Evolutionary conservation across 257 asterid species (phyloP).

Genomic region (Forsythia suspensa): DNA sequence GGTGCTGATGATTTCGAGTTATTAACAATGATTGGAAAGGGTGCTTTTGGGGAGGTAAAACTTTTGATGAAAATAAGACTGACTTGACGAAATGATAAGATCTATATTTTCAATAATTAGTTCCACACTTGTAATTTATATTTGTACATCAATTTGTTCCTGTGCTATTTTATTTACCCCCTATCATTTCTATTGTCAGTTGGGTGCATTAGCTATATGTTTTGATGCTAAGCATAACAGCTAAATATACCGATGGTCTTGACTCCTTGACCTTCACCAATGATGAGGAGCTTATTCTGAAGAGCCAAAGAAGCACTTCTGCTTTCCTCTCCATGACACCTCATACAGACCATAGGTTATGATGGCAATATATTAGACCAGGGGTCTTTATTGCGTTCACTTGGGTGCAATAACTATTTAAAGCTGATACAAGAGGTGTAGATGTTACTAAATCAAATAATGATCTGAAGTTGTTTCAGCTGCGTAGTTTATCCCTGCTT

Average conservation of each 20-base stretch:
- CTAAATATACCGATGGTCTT: neutral
- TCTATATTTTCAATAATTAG: neutral
- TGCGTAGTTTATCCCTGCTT: neutral
- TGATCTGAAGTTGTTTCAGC: neutral
- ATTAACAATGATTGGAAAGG: slow-evolving; percentile 24
- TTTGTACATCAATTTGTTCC: neutral
- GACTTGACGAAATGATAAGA: neutral
- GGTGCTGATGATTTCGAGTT: slow-evolving; percentile 88
- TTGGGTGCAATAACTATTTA: neutral
- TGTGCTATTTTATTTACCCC: neutral
- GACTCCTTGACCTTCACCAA: neutral
- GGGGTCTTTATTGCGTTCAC: neutral
- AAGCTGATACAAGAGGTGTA: neutral
- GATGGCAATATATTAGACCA: neutral
- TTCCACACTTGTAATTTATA: neutral
- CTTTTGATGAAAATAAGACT: neutral
- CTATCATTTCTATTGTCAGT: neutral
- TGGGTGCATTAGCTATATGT: neutral
- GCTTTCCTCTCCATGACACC: neutral
- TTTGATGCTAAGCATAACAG: neutral
- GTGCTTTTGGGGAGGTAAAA: slow-evolving; percentile 26
- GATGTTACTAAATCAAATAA: neutral
- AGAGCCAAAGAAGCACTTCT: neutral
- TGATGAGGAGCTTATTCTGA: neutral
- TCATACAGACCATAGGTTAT: neutral